Evolutionary conservation across 2,329 filamentous ascomycete genomes (phyloP).

Genomic region (Plenodomus biglobosus): DNA sequence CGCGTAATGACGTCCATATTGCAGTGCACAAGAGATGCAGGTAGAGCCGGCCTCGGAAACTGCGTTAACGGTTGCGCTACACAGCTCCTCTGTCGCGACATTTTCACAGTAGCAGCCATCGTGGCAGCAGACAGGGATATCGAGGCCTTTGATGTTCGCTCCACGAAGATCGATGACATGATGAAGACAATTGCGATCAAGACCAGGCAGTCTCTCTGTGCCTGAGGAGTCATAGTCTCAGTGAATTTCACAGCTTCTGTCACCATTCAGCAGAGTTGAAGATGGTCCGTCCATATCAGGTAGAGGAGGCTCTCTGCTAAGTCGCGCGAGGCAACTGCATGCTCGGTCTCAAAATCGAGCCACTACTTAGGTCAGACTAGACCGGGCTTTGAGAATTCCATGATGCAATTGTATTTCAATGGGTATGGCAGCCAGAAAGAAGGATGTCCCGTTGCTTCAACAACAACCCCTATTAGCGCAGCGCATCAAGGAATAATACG

Average conservation of each 20-base stretch:
- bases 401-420: slow-evolving; percentile 68
- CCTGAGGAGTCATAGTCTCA: too few relatives aligned
- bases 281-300: slow-evolving; percentile 8
- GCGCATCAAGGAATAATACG: slow-evolving; percentile 68
- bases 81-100: background rate
- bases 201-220: too few relatives aligned
- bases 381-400: slow-evolving; percentile 52
- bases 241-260: too few relatives aligned
- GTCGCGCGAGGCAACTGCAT: slow-evolving; percentile 66
- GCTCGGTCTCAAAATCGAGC: slow-evolving; percentile 77
- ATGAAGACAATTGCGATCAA: background rate
- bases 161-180: background rate
- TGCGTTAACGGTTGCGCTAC: too few relatives aligned
- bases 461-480: too few relatives aligned
- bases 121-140: slow-evolving; percentile 15
- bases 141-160: too few relatives aligned
- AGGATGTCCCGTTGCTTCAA: slow-evolving; percentile 74
- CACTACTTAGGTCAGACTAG: slow-evolving; percentile 63
- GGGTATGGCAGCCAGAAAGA: slow-evolving; percentile 67
- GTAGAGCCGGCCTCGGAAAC: too few relatives aligned
- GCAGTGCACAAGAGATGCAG: slow-evolving; percentile 30
- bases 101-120: slow-evolving; percentile 11
- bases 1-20: slow-evolving; percentile 34
- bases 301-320: slow-evolving; percentile 7
- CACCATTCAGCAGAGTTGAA: too few relatives aligned